Conservation (phyloP, 2,329 filamentous ascomycete genomes). For the Colletotrichum liriopes region DNA sequence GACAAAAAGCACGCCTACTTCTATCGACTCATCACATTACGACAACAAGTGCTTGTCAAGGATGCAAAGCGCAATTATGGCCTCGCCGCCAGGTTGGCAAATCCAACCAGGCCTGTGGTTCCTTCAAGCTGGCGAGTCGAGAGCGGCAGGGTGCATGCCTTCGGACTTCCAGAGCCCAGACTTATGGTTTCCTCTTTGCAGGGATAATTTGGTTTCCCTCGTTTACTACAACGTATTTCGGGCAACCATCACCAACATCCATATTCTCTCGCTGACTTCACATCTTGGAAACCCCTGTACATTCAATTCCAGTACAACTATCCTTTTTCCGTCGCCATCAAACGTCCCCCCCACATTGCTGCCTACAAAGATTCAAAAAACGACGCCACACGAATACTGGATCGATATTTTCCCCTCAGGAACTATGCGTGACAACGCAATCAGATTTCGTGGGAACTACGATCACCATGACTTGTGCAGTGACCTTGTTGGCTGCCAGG, state of each 20-base stretch:
- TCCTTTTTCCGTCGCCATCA: conserved; percentile 44
- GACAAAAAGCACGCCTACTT: not conserved
- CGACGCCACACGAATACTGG: conserved; percentile 48
- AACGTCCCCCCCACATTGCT: conserved; percentile 45
- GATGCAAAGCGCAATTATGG: not conserved
- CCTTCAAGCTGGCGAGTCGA: not conserved
- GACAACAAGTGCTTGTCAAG: no score
- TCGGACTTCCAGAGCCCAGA: conserved; percentile 7
- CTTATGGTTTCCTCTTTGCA: conserved; percentile 45
- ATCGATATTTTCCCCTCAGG: conserved; percentile 53
- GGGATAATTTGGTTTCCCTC: conserved; percentile 53
- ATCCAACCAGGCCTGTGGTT: not conserved
- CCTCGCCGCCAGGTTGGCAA: not conserved
- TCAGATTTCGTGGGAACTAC: conserved; percentile 32
- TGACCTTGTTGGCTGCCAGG: conserved; percentile 29
- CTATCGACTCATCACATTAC: not conserved
- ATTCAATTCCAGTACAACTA: conserved; percentile 40
- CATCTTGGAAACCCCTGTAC: conserved; percentile 43
- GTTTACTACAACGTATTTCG: conserved; percentile 57
- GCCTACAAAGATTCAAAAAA: conserved; percentile 46
- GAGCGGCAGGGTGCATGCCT: not conserved
- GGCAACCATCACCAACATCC: conserved; percentile 52
- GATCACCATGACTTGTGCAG: conserved; percentile 33
- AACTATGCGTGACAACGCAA: conserved; percentile 49
- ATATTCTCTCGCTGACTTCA: conserved; percentile 48